Evolutionary conservation across 164 flowering plant species (phyloP), one percentile per base, ranked within the genome.

Genomic region (Tinospora cordifolia): DNA sequence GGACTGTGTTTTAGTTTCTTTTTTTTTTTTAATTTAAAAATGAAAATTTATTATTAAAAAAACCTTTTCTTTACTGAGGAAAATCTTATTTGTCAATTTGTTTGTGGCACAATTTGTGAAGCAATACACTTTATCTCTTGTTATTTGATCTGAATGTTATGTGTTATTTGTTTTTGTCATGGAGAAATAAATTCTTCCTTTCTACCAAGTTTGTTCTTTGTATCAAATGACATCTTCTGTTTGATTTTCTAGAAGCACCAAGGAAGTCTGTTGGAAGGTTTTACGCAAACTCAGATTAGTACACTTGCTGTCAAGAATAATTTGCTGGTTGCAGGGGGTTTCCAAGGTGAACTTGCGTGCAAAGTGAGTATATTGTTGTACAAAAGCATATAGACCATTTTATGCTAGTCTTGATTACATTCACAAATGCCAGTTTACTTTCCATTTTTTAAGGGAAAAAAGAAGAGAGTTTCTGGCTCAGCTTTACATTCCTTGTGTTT

Each of bases 301-400:
- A 86, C 92, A 24, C 74, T 90, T 62, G 91, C 91, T 4, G 91
- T 90, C 41, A 84, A 84, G 81, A 83, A 87, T 49, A 81, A 83
- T 59, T 76, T 86, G 58, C 71, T 90, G 47, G 88, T 90, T 26
- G 91, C 91, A 22, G 96, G 96, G n/a, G 96, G 96, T n/a, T 90
- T 90, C 68, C 91, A 88, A 71, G 96, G 96, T 74, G 96, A 90
- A 75, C 80, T 90, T 73, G 76, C 81, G 65, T 90, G 96, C 72
- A 90, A 90, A 90, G 96, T 90, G 59, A 67, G 72, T 46, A 27
- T 62, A 17, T 62, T 62, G 8, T 54, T 54, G 60, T 54, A 54
- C n/a, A 19, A 19, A 54, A 19, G n/a, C 60, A 54, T 54, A 21
- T n/a, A 3, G 21, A 54, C 0, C 0, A 54, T 0, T 54, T 54